Conservation (phyloP, 2,329 filamentous ascomycete genomes). For the Tricladium varicosporioides region DNA sequence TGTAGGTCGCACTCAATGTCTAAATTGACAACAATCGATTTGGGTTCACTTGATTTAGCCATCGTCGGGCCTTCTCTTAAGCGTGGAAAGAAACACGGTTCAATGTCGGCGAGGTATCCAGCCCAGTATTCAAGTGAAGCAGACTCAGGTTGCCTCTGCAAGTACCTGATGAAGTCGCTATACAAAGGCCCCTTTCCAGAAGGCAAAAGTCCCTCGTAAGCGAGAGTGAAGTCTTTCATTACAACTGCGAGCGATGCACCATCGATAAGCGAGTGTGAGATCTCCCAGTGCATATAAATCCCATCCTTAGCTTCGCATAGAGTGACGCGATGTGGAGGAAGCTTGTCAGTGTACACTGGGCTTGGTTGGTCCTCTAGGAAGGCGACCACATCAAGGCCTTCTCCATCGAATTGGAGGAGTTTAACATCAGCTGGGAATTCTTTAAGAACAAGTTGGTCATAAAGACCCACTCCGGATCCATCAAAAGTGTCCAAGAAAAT, state of each 20-base stretch:
- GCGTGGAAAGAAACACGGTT: conserved; percentile 7
- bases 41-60: neutral
- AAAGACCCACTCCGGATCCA: conserved; percentile 1
- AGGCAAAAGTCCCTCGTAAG: conserved; percentile 28
- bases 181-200: conserved; percentile 33
- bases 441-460: neutral
- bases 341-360: neutral
- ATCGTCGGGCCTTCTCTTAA: neutral
- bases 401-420: neutral
- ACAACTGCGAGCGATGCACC: conserved; percentile 46
- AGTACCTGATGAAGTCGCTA: conserved; percentile 37
- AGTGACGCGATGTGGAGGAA: conserved; percentile 43
- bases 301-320: conserved; percentile 41
- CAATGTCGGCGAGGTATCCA: conserved; percentile 5
- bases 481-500: conserved; percentile 22
- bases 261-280: conserved; percentile 50
- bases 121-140: conserved; percentile 24
- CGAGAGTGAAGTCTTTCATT: conserved; percentile 41
- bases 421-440: neutral
- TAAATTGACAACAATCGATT: neutral
- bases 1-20: conserved; percentile 4
- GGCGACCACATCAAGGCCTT: neutral
- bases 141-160: conserved; percentile 25
- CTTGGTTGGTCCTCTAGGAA: neutral
- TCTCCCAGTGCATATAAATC: conserved; percentile 44